Evolutionary conservation across 2,329 filamentous ascomycete species (phyloP).

Genomic region (Clarireedia monteithiana): DNA sequence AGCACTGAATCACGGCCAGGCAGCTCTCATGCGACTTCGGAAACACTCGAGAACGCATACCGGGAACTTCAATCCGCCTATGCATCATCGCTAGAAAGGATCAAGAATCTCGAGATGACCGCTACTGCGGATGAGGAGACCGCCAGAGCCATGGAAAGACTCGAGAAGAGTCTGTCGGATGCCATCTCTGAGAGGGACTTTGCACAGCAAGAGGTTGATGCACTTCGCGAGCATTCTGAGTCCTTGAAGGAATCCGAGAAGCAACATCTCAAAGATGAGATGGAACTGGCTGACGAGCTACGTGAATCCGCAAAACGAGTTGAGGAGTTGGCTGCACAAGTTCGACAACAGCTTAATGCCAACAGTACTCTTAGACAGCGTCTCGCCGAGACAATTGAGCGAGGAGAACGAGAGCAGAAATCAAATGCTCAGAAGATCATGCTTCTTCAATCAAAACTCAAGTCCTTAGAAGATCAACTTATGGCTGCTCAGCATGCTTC

Average conservation of each 20-base stretch:
- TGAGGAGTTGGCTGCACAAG: conserved; percentile 70
- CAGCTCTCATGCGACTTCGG: conserved; percentile 52
- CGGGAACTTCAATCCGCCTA: conserved; percentile 68
- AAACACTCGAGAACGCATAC: conserved; percentile 67
- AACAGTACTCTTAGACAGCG: conserved; percentile 71
- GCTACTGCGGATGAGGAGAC: conserved; percentile 49
- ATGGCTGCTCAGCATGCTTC: conserved; percentile 76
- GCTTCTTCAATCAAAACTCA: conserved; percentile 72
- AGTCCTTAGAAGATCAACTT: conserved; percentile 75
- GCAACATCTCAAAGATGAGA: conserved; percentile 50
- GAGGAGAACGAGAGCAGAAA: conserved; percentile 78
- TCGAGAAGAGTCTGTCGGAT: conserved; percentile 61
- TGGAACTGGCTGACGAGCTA: conserved; percentile 60
- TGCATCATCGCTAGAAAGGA: conserved; percentile 54
- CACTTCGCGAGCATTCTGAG: conserved; percentile 54
- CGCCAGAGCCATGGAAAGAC: conserved; percentile 51
- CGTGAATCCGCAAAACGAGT: conserved; percentile 67
- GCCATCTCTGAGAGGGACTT: conserved; percentile 66
- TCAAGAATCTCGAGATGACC: conserved; percentile 54
- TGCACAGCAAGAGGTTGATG: conserved; percentile 56
- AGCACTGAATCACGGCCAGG: conserved; percentile 32
- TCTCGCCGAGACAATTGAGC: conserved; percentile 69
- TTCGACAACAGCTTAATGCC: conserved; percentile 69
- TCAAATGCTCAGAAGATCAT: conserved; percentile 76
- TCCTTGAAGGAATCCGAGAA: conserved; percentile 49